Evolutionary conservation across 495 filamentous ascomycete species (phyloP), one percentile per base, ranked within the genome.

Genomic region (Penicillium robsamsonii): DNA sequence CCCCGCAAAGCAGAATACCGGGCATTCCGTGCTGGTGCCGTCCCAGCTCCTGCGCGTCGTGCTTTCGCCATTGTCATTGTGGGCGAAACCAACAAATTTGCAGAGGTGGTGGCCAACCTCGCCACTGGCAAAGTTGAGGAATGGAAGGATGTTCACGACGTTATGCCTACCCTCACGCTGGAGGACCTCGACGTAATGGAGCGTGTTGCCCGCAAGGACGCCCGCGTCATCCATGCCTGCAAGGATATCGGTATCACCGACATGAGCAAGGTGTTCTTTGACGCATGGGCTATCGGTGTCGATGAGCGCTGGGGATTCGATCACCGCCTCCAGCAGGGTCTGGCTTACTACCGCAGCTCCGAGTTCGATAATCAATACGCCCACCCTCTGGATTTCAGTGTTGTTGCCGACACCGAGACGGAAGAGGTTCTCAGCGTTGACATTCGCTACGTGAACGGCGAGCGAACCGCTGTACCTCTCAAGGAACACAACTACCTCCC

Each of bases 361-460:
- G 72, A 71, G 41, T 80, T 81, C 42, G 71, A 74, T 53, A 74
- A 74, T 55, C 71, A 74, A 46, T 74, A 74, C 46, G 71, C 71
- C 8, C 71, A 74, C 51, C 71, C 71, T 40, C 61, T 74, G 25
- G 71, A 74, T 45, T 74, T 74, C 60, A 58, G 57, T 9, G 58
- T 74, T 48, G 66, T 72, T 2, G 68, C 62, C 33, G 70, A 74
- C 62, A 96, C 91, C 59, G 91, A 95, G 81, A 92, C 87, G 56
- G 91, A 96, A 73, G 91, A 96, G 77, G 88, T 96, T 53, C 87
- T 96, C 66, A 90, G 90, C 65, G 91, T 95, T 79, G 90, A 94
- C 76, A 86, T 91, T 56, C 88, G 91, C 71, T 85, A 88, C 64
- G 94, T 96, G 72, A 87, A 88, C 11, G 76, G 73, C 2, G 84